A percentile compares a stretch with the other conserved stretches of the same genome.
Conservation (phyloP, 257 asterid genomes). For the Misopates orontium region DNA sequence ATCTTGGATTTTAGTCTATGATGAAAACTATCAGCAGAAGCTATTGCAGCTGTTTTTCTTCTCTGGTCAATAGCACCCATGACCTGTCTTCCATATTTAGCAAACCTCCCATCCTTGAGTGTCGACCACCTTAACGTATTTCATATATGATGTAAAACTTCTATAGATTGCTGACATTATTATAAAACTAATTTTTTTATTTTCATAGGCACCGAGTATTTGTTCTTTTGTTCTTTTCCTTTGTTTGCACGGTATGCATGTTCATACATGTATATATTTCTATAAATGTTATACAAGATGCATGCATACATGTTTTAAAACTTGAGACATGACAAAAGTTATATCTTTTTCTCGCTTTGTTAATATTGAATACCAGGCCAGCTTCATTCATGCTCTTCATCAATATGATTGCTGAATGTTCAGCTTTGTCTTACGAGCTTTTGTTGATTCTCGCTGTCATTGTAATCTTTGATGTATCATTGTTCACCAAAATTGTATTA, state of each 20-base stretch:
- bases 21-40: neutral
- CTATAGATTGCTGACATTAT: neutral
- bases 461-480: conserved; percentile 2
- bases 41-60: conserved; percentile 8
- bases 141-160: neutral
- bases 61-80: conserved; percentile 6
- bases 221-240: neutral
- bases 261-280: neutral
- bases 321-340: neutral
- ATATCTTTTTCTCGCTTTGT: neutral
- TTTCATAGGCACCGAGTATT: neutral
- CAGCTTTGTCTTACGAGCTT: neutral
- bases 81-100: neutral
- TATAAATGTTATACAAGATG: neutral
- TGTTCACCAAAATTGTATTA: conserved; percentile 11
- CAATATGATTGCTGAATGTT: conserved; percentile 8
- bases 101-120: conserved; percentile 12
- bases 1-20: conserved; percentile 11
- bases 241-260: neutral
- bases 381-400: conserved; percentile 15
- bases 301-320: neutral
- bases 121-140: conserved; percentile 6
- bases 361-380: conserved; percentile 17
- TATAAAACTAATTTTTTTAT: neutral
- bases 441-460: neutral